phyloP scores from a whole-genome alignment of 1,139 yeast genomes.

The Taphrina communis region DNA sequence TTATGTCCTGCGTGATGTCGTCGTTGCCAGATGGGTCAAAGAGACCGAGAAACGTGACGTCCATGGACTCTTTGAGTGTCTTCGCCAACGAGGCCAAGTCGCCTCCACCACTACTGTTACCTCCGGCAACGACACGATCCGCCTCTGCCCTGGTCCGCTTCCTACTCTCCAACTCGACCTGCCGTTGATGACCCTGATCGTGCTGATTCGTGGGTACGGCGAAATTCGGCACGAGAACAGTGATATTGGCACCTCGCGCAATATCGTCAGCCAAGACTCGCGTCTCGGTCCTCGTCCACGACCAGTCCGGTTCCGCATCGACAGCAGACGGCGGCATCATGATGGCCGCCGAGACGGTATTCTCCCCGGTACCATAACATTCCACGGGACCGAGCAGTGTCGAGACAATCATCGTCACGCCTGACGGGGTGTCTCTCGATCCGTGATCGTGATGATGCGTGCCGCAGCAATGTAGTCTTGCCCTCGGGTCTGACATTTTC shows the following conservation, averaged over 20 bases:
- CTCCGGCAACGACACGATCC: neutral
- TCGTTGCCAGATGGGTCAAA: neutral
- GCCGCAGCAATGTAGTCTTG: conserved; percentile 38
- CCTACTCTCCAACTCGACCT: neutral
- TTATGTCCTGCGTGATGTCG: neutral
- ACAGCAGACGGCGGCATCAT: conserved; percentile 5
- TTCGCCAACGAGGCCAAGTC: neutral
- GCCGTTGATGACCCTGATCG: neutral
- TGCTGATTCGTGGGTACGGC: neutral
- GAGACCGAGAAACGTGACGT: conserved; percentile 7
- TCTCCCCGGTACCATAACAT: conserved; percentile 37
- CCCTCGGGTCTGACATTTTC: conserved; percentile 17
- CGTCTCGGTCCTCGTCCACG: neutral
- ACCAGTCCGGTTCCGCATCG: neutral
- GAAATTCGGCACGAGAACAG: conserved; percentile 29
- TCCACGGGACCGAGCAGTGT: neutral
- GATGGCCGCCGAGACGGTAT: conserved; percentile 12
- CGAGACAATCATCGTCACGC: neutral
- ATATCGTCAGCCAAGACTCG: conserved; percentile 29
- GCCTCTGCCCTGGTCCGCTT: neutral
- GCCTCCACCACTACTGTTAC: neutral
- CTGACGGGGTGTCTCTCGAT: conserved; percentile 7
- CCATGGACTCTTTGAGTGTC: neutral
- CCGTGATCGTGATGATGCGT: conserved; percentile 17
- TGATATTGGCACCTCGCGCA: conserved; percentile 35